These are phyloP conservation scores for Phytophthora litchii DNA, from an alignment of 352 stramenopile species.

Conservation along the genomic window DNA sequence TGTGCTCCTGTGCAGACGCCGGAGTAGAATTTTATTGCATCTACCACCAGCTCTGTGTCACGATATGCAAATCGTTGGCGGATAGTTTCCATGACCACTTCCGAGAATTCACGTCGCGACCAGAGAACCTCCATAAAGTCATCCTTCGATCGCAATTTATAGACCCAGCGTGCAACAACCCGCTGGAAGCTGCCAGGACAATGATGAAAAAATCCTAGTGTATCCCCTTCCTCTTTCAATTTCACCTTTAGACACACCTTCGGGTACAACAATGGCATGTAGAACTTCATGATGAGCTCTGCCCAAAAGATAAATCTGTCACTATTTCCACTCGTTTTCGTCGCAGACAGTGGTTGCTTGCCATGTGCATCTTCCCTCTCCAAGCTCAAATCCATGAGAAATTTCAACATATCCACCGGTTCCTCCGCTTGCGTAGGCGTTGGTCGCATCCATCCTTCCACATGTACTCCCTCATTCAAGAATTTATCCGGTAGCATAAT, in stretches of 20 bases:
- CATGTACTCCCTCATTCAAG: conserved; percentile 83
- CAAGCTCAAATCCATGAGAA: conserved; percentile 89
- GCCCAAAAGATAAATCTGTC: conserved; percentile 88
- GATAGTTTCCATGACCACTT: conserved; percentile 89
- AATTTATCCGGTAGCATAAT: conserved; percentile 84
- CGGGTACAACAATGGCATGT: conserved; percentile 88
- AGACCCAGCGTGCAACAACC: conserved; percentile 86
- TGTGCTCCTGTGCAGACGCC: conserved; percentile 77
- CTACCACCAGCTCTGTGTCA: conserved; percentile 81
- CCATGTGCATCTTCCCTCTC: conserved; percentile 60
- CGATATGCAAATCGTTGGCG: conserved; percentile 87
- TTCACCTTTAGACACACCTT: conserved; percentile 88
- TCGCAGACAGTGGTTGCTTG: conserved; percentile 38
- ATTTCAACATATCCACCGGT: conserved; percentile 90
- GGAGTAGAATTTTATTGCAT: conserved; percentile 90
- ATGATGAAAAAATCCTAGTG: conserved; percentile 87
- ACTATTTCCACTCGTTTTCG: conserved; percentile 32
- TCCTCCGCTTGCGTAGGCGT: conserved; percentile 85
- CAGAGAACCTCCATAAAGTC: conserved; percentile 87
- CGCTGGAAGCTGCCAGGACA: conserved; percentile 88
- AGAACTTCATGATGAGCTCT: conserved; percentile 90
- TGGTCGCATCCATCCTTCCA: conserved; percentile 85
- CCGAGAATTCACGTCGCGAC: conserved; percentile 76
- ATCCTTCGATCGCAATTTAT: conserved; percentile 82
- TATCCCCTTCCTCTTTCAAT: conserved; percentile 83